Conservation (phyloP, 2,329 filamentous ascomycete genomes). For the Bertia moriformis region DNA sequence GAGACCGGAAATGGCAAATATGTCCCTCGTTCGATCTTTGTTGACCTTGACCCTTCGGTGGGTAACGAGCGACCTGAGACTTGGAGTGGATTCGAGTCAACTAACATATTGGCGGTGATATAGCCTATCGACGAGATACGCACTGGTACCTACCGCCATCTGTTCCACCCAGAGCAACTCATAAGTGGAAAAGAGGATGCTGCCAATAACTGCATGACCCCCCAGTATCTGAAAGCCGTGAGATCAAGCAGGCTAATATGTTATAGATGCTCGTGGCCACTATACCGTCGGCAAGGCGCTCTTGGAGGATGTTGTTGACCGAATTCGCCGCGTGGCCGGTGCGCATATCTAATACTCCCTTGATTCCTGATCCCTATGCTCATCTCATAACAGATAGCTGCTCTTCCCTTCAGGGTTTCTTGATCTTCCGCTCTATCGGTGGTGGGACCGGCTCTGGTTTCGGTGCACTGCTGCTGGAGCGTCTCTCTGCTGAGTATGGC, state of each 20-base stretch:
- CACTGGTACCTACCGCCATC: constrained; percentile 50
- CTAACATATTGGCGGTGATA: neutral
- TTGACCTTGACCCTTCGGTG: constrained; percentile 55
- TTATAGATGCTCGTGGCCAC: constrained; percentile 51
- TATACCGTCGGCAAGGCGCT: constrained; percentile 68
- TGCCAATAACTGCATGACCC: constrained; percentile 48
- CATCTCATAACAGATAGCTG: constrained; percentile 44
- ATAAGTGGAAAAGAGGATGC: constrained; percentile 66
- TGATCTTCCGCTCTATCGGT: constrained; percentile 63
- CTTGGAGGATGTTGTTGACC: constrained; percentile 56
- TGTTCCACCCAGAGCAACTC: constrained; percentile 60
- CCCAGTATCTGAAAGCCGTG: neutral
- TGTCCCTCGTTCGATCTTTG: constrained; percentile 58
- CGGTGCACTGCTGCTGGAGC: constrained; percentile 57
- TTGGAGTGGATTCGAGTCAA: neutral
- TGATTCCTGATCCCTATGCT: neutral
- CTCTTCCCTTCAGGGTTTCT: constrained; percentile 57
- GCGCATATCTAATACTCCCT: constrained; percentile 12
- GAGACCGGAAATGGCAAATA: constrained; percentile 60
- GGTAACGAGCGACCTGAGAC: constrained; percentile 4
- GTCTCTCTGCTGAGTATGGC: constrained; percentile 56
- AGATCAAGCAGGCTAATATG: neutral
- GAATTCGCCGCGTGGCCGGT: constrained; percentile 57
- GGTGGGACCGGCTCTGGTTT: constrained; percentile 62
- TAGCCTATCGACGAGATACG: constrained; percentile 59